A percentile compares a stretch with the other conserved stretches of the same genome.
phyloP scores from a whole-genome alignment of 805 yeast species.

The Clavispora phyllophila region DNA sequence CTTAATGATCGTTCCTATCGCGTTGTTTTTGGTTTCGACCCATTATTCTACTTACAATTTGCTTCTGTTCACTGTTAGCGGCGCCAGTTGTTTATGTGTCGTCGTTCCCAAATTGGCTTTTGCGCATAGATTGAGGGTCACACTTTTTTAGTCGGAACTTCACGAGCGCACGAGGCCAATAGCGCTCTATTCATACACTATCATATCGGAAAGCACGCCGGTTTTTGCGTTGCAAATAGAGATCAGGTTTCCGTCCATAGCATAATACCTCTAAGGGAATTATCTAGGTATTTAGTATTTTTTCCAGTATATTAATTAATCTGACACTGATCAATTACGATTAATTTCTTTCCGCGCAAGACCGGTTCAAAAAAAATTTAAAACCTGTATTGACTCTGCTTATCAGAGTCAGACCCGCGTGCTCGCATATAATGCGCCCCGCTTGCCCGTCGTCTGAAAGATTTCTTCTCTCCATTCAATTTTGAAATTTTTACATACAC shows the following conservation, averaged over 20 bases:
- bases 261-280: background rate
- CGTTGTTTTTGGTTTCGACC: conserved; percentile 76
- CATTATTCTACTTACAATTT: conserved; percentile 87
- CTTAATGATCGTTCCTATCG: conserved; percentile 87
- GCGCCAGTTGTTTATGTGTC: conserved; percentile 75
- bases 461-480: background rate
- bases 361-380: background rate
- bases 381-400: background rate
- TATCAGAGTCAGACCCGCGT: conserved; percentile 1
- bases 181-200: background rate
- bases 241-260: background rate
- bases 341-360: background rate
- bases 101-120: conserved; percentile 89
- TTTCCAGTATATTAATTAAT: background rate
- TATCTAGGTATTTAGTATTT: background rate
- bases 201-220: conserved; percentile 1
- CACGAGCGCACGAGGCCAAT: background rate
- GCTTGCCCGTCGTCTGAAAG: background rate
- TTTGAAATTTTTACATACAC: background rate
- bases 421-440: conserved; percentile 1
- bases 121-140: conserved; percentile 71
- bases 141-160: conserved; percentile 24
- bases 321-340: background rate
- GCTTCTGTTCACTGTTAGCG: conserved; percentile 71
- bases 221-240: background rate